Evolutionary conservation across 805 yeast species (phyloP).

Genomic region (Starmerella khaoyaiensis): DNA sequence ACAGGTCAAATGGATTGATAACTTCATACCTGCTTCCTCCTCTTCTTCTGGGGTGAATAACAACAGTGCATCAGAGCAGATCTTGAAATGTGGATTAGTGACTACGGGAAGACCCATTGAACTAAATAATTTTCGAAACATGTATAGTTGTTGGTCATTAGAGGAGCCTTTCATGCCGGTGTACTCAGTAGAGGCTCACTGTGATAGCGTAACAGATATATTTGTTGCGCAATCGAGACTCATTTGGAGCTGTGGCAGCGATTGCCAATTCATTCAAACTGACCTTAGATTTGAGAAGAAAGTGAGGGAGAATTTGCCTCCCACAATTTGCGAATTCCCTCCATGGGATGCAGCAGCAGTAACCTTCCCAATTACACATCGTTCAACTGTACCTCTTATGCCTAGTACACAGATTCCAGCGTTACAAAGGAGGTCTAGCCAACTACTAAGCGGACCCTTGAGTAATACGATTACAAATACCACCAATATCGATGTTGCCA

Average conservation of each 20-base stretch:
- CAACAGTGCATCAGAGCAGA: neutral
- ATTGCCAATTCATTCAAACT: constrained; percentile 36
- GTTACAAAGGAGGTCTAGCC: constrained; percentile 3
- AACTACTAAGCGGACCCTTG: too few relatives aligned
- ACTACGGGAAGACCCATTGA: constrained; percentile 19
- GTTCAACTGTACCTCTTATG: constrained; percentile 1
- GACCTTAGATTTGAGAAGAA: constrained; percentile 35
- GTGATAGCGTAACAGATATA: constrained; percentile 43
- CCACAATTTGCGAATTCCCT: constrained; percentile 48
- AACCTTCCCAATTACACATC: constrained; percentile 6
- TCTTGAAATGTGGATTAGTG: constrained; percentile 12
- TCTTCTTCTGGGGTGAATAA: neutral
- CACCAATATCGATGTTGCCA: too few relatives aligned
- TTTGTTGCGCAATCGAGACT: constrained; percentile 14
- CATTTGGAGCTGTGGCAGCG: constrained; percentile 41
- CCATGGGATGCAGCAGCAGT: constrained; percentile 24
- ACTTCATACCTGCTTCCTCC: neutral
- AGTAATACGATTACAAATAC: too few relatives aligned
- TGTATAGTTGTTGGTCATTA: constrained; percentile 18
- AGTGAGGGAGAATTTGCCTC: constrained; percentile 39
- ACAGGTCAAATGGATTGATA: constrained; percentile 53
- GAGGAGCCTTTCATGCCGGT: constrained; percentile 60
- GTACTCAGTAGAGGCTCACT: constrained; percentile 38
- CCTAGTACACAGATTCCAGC: constrained; percentile 1
- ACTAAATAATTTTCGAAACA: constrained; percentile 5